These are phyloP conservation scores for Podosphaera leucotricha DNA, from an alignment of 2,329 filamentous ascomycete species.

Conservation along the genomic window DNA sequence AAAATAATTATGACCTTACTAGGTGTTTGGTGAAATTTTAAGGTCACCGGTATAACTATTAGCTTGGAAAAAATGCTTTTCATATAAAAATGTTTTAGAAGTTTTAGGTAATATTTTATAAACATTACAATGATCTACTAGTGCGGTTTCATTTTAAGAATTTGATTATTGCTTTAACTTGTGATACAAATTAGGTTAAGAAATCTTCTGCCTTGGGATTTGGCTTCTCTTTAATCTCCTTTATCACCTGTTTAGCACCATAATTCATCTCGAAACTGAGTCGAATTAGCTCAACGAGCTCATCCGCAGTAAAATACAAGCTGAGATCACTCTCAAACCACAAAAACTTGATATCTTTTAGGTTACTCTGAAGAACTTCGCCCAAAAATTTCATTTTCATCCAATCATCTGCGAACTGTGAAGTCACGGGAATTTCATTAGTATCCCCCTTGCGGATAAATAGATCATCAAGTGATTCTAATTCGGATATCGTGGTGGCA, in stretches of 20 bases:
- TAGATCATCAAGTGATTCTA: conserved; percentile 18
- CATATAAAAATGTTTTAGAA: too few relatives aligned
- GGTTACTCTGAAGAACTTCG: conserved; percentile 41
- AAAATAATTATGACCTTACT: too few relatives aligned
- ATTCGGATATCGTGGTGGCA: conserved; percentile 16
- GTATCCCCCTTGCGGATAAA: conserved; percentile 22
- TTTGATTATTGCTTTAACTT: too few relatives aligned
- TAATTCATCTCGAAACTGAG: conserved; percentile 41
- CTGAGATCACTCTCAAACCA: conserved; percentile 45
- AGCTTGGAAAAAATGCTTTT: too few relatives aligned
- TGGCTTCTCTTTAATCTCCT: conserved; percentile 29
- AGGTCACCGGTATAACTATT: too few relatives aligned
- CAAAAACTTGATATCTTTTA: conserved; percentile 36
- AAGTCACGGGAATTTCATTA: conserved; percentile 24
- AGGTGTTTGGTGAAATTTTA: too few relatives aligned
- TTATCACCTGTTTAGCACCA: conserved; percentile 29
- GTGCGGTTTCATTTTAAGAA: too few relatives aligned
- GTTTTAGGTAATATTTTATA: too few relatives aligned
- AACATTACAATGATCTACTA: too few relatives aligned
- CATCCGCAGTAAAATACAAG: conserved; percentile 34
- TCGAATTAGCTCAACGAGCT: conserved; percentile 37
- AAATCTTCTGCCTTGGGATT: conserved; percentile 2
- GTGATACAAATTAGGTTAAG: too few relatives aligned
- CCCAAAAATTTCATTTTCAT: conserved; percentile 38
- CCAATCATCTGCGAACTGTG: conserved; percentile 38